Evolutionary conservation across 257 asterid species (phyloP).

Genomic region (Scutellaria barbata): DNA sequence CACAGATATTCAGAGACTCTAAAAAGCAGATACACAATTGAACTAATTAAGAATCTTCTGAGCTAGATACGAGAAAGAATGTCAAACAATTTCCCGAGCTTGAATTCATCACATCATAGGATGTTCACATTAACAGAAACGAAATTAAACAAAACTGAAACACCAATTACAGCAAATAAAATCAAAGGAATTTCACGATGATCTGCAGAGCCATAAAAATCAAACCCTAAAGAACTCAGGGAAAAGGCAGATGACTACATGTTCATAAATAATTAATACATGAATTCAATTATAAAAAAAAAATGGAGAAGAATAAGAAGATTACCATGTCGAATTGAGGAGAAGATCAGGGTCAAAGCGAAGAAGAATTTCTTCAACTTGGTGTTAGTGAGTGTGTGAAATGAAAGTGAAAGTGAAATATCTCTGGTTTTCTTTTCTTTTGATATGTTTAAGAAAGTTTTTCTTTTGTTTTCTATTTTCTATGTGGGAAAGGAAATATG

Average conservation of each 20-base stretch:
- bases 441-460: no score
- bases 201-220: constrained; percentile 6
- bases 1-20: neutral
- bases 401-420: neutral
- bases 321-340: constrained; percentile 34
- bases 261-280: neutral
- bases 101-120: constrained; percentile 14
- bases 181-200: neutral
- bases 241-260: neutral
- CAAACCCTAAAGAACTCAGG: constrained; percentile 39
- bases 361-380: constrained; percentile 3
- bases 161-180: neutral
- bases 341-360: constrained; percentile 3
- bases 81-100: neutral
- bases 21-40: neutral
- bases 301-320: neutral
- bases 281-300: neutral
- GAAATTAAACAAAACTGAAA: neutral
- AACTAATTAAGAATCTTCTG: neutral
- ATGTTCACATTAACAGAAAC: constrained; percentile 22
- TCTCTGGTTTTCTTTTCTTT: neutral
- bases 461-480: no score
- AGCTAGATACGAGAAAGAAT: neutral
- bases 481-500: no score
- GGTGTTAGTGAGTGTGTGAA: constrained; percentile 24